Conservation (phyloP, 352 stramenopile species). For the Elongisporangium undulatum region DNA sequence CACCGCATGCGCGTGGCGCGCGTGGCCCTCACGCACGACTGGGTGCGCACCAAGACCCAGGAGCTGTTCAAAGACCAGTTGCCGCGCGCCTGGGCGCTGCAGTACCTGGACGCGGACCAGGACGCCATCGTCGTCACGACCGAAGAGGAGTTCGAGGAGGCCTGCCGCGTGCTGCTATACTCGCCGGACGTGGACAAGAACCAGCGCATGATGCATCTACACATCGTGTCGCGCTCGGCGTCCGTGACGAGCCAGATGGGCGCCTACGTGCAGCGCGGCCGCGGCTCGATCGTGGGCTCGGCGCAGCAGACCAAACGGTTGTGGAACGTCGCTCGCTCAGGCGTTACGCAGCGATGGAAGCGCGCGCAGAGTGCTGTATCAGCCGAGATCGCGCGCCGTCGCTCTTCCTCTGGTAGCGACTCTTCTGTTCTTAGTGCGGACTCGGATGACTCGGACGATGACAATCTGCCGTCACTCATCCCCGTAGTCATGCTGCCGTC, state of each 20-base stretch:
- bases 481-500: slow-evolving; percentile 6
- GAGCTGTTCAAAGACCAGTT: slow-evolving; percentile 28
- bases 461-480: slow-evolving; percentile 9
- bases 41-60: slow-evolving; percentile 31
- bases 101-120: slow-evolving; percentile 71
- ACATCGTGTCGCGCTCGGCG: slow-evolving; percentile 35
- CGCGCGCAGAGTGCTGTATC: slow-evolving; percentile 33
- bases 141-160: slow-evolving; percentile 48
- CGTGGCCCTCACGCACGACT: slow-evolving; percentile 34
- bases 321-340: slow-evolving; percentile 35
- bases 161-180: slow-evolving; percentile 38
- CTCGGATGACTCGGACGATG: slow-evolving; percentile 12
- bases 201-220: slow-evolving; percentile 45
- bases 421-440: slow-evolving; percentile 11
- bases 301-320: slow-evolving; percentile 42
- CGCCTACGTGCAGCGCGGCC: slow-evolving; percentile 41
- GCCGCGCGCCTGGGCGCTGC: slow-evolving; percentile 31
- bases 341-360: slow-evolving; percentile 40
- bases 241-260: slow-evolving; percentile 44
- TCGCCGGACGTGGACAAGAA: slow-evolving; percentile 11
- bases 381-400: slow-evolving; percentile 48
- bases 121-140: slow-evolving; percentile 60
- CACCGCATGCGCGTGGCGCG: slow-evolving; percentile 31
- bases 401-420: slow-evolving; percentile 20
- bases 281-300: slow-evolving; percentile 45